Conservation (phyloP, 2,329 filamentous ascomycete species). For the Scorias spongiosa region DNA sequence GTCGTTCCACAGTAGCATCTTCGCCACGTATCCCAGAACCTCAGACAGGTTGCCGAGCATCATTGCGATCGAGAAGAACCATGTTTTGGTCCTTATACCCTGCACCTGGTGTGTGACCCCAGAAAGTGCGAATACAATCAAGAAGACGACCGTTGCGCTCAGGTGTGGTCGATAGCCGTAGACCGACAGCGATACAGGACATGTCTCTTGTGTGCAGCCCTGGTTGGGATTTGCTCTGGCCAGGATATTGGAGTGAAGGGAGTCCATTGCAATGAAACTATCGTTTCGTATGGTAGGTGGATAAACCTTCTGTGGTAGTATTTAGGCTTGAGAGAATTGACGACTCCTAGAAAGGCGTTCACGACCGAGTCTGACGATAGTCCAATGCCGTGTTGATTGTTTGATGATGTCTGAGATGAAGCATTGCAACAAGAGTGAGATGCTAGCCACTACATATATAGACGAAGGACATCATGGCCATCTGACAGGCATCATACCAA, state of each 20-base stretch:
- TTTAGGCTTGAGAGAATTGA: neutral
- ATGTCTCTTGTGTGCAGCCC: constrained; percentile 16
- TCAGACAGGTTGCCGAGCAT: constrained; percentile 29
- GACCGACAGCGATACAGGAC: constrained; percentile 10
- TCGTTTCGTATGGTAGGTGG: neutral
- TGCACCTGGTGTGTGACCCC: constrained; percentile 18
- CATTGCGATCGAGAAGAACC: constrained; percentile 27
- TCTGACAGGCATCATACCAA: neutral
- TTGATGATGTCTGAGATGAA: neutral
- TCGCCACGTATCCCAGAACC: constrained; percentile 28
- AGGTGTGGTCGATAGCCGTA: constrained; percentile 23
- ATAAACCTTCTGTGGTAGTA: neutral
- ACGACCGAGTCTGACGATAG: neutral
- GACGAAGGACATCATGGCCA: neutral
- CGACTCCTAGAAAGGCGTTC: neutral
- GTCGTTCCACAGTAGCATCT: constrained; percentile 26
- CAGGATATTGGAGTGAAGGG: constrained; percentile 4
- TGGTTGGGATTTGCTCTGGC: constrained; percentile 11
- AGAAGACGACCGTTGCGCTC: constrained; percentile 25
- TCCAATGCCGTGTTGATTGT: too few relatives aligned
- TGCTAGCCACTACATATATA: neutral
- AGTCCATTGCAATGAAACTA: constrained; percentile 2
- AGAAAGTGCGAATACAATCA: constrained; percentile 21
- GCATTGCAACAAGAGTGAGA: neutral
- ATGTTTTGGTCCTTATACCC: constrained; percentile 19